Percentiles rank a stretch among this genome's conserved stretches.
phyloP scores from a whole-genome alignment of 2,329 filamentous ascomycete species.

The Neopestalotiopsis rosae region DNA sequence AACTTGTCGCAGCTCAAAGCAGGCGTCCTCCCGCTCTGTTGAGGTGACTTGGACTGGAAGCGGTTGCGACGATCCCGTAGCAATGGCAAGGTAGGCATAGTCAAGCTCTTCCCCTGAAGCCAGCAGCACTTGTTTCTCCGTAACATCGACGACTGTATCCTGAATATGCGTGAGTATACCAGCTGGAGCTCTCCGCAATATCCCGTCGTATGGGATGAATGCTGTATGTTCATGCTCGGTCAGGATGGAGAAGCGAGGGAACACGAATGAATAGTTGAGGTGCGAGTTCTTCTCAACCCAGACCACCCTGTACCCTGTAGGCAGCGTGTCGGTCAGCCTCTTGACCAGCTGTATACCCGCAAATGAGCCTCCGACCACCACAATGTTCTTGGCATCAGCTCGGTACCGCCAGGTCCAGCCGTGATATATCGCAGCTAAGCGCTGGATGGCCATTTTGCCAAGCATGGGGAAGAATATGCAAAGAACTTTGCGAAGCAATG shows the following conservation, averaged over 20 bases:
- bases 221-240: constrained; percentile 49
- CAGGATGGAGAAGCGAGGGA: constrained; percentile 53
- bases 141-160: neutral
- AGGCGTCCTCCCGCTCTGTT: constrained; percentile 34
- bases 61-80: constrained; percentile 43
- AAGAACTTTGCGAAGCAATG: neutral
- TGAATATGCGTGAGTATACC: neutral
- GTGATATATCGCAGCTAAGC: neutral
- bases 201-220: constrained; percentile 52
- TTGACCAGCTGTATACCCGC: constrained; percentile 8
- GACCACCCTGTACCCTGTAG: constrained; percentile 49
- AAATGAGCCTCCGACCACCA: neutral
- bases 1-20: constrained; percentile 32
- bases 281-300: constrained; percentile 57
- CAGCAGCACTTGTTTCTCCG: constrained; percentile 36
- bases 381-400: neutral
- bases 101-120: constrained; percentile 38
- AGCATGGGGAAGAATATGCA: neutral
- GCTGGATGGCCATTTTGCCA: neutral
- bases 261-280: constrained; percentile 54
- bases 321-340: constrained; percentile 38
- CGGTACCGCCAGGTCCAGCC: neutral
- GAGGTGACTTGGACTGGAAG: constrained; percentile 38
- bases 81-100: constrained; percentile 48
- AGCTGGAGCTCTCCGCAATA: constrained; percentile 31